These are phyloP conservation scores for Neoarthrinium moseri DNA, from an alignment of 2,329 filamentous ascomycete species.

Conservation along the genomic window DNA sequence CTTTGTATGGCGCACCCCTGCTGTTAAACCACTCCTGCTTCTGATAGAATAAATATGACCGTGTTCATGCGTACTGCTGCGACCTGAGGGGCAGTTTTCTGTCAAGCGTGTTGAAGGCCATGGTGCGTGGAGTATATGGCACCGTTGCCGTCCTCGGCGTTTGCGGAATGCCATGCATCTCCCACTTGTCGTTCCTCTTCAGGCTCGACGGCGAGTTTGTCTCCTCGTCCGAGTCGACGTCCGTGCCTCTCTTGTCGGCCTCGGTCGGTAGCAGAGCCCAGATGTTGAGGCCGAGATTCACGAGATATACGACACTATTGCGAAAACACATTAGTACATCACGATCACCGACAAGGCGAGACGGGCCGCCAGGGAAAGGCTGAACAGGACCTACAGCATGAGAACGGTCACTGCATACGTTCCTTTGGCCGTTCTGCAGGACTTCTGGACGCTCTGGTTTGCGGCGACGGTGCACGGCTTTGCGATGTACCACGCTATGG, in stretches of 20 bases:
- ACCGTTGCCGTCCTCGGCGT: slow-evolving; percentile 31
- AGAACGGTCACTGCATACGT: slow-evolving; percentile 63
- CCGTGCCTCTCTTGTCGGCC: slow-evolving; percentile 42
- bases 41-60: too few species aligned
- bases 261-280: slow-evolving; percentile 59
- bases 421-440: slow-evolving; percentile 68
- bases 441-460: slow-evolving; percentile 49
- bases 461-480: slow-evolving; percentile 65
- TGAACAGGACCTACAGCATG: slow-evolving; percentile 58
- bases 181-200: slow-evolving; percentile 49
- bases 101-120: slow-evolving; percentile 65
- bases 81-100: slow-evolving; percentile 52
- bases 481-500: slow-evolving; percentile 72
- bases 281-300: slow-evolving; percentile 57
- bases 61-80: slow-evolving; percentile 20
- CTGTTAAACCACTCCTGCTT: too few species aligned
- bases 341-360: too few species aligned
- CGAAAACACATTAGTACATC: slow-evolving; percentile 12
- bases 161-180: slow-evolving; percentile 53
- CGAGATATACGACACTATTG: slow-evolving; percentile 59
- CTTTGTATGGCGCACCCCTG: too few species aligned
- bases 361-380: neutral
- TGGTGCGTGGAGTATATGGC: slow-evolving; percentile 65
- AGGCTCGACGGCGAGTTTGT: slow-evolving; percentile 32
- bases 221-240: slow-evolving; percentile 38